A percentile compares a stretch with the other conserved stretches of the same genome.
These are phyloP conservation scores for Priceomyces carsonii DNA, from an alignment of 805 yeast genomes.

Conservation along the genomic window DNA sequence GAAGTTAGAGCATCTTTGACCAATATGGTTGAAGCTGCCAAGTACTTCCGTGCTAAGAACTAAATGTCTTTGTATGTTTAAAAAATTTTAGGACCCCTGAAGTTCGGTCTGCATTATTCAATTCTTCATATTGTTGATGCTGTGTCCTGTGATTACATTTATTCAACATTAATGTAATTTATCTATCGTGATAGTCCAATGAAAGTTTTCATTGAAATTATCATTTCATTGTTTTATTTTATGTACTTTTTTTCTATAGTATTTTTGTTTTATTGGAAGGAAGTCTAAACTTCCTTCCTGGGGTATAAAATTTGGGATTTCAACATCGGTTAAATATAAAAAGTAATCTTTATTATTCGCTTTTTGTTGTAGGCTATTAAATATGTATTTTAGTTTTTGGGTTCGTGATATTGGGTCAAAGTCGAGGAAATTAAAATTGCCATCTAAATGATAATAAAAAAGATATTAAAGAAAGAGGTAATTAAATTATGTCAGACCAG, in stretches of 20 bases:
- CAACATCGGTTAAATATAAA: constrained; percentile 45
- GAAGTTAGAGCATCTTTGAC: constrained; percentile 94
- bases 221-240: constrained; percentile 1
- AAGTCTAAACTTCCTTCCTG: constrained; percentile 15
- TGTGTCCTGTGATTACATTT: constrained; percentile 41
- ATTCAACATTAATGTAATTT: constrained; percentile 52
- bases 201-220: background rate
- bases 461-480: too few relatives aligned
- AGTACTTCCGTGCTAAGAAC: constrained; percentile 66
- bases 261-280: constrained; percentile 13
- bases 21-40: constrained; percentile 99
- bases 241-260: constrained; percentile 8
- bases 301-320: constrained; percentile 48
- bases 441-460: too few relatives aligned
- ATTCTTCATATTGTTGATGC: constrained; percentile 43
- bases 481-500: constrained; percentile 21
- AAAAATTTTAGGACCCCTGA: constrained; percentile 8
- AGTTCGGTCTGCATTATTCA: constrained; percentile 36
- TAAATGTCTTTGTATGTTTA: constrained; percentile 15
- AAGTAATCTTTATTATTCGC: background rate
- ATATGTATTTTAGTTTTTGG: too few relatives aligned
- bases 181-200: constrained; percentile 5
- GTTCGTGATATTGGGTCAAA: too few relatives aligned
- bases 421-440: too few relatives aligned
- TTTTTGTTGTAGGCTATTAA: too few relatives aligned